Percentiles rank a stretch among this genome's conserved stretches.
Evolutionary conservation across 768 basidiomycete species (phyloP).

Genomic region (Harrya chromipes): DNA sequence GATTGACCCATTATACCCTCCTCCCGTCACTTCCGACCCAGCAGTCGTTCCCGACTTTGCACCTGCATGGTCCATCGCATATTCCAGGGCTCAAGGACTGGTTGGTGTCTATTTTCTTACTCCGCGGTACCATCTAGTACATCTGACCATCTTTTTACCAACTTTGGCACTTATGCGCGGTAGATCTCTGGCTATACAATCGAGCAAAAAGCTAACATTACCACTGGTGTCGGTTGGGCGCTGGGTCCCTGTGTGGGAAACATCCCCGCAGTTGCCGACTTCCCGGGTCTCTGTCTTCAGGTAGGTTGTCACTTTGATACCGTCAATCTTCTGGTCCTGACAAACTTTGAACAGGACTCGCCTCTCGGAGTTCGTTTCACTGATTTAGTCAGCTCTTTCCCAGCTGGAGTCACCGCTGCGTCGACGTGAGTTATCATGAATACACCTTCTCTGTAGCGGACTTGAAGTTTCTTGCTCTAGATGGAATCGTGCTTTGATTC

Average conservation of each 20-base stretch:
- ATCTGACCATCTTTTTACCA: background rate
- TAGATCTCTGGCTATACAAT: slow-evolving; percentile 51
- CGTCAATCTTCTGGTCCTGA: background rate
- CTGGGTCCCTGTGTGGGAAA: slow-evolving; percentile 71
- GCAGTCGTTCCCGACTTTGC: slow-evolving; percentile 44
- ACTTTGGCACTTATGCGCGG: slow-evolving; percentile 1
- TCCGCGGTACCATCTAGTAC: background rate
- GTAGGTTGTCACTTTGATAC: slow-evolving; percentile 28
- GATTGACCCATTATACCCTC: slow-evolving; percentile 55
- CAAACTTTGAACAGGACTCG: slow-evolving; percentile 46
- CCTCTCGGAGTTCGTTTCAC: slow-evolving; percentile 76
- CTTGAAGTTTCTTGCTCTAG: slow-evolving; percentile 28
- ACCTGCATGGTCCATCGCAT: slow-evolving; percentile 55
- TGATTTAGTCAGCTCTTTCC: slow-evolving; percentile 76
- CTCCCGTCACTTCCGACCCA: slow-evolving; percentile 44
- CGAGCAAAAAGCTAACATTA: slow-evolving; percentile 61
- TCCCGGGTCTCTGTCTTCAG: slow-evolving; percentile 72
- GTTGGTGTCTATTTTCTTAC: slow-evolving; percentile 31
- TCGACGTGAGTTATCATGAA: slow-evolving; percentile 54
- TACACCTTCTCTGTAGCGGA: background rate
- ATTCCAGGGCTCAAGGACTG: slow-evolving; percentile 53
- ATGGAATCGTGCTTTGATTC: slow-evolving; percentile 76
- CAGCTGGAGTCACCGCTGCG: slow-evolving; percentile 80
- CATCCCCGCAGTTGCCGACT: slow-evolving; percentile 49
- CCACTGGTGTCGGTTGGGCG: slow-evolving; percentile 53